These are phyloP conservation scores for Phytophthora colocasiae DNA, from an alignment of 352 stramenopile genomes.

Conservation along the genomic window DNA sequence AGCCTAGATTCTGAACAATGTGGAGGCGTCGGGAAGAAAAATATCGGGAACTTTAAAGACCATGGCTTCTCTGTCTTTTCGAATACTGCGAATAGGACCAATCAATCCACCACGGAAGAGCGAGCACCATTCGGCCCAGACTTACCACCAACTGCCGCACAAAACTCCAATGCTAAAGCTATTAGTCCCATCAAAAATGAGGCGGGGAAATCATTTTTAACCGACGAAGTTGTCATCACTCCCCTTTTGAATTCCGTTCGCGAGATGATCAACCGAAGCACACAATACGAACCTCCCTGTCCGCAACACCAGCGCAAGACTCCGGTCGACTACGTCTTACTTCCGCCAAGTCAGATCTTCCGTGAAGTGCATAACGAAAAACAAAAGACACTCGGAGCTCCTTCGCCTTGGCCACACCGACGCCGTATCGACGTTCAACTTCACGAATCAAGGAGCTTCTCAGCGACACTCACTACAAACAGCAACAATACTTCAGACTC, in stretches of 20 bases:
- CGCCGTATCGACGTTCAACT: constrained; percentile 10
- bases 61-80: not conserved
- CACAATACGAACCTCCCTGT: constrained; percentile 23
- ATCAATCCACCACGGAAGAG: not conserved
- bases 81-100: not conserved
- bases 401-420: constrained; percentile 25
- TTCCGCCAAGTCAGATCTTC: constrained; percentile 34
- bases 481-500: not conserved
- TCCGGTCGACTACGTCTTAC: constrained; percentile 32
- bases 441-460: not conserved
- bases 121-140: not conserved
- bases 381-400: constrained; percentile 2
- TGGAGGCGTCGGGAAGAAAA: constrained; percentile 9
- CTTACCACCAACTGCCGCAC: too few relatives aligned
- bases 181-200: not conserved
- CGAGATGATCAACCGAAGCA: constrained; percentile 14
- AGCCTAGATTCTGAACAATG: constrained; percentile 6
- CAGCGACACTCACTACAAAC: not conserved
- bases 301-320: constrained; percentile 11
- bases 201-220: not conserved
- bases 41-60: not conserved
- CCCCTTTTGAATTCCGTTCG: not conserved
- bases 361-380: constrained; percentile 28
- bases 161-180: not conserved
- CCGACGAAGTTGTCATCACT: too few relatives aligned